Evolutionary conservation across 441 rosid species (phyloP), one percentile per base, ranked within the genome.

Genomic region (Raphanus hybrid): DNA sequence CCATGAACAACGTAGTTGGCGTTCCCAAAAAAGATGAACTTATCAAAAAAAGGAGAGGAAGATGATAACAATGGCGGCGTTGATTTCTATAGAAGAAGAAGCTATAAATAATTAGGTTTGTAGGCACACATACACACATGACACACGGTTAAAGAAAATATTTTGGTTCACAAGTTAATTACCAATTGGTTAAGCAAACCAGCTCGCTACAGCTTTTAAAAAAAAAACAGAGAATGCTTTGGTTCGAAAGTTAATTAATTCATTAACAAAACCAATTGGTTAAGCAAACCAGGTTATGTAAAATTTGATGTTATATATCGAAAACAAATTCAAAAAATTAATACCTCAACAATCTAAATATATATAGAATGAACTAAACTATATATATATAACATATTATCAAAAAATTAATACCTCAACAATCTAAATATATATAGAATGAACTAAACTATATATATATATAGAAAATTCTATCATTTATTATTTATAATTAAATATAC

Each of bases 11-110:
- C 71, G 71, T 23, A 18, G 26, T 45, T 71, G 59, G 66, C 8
- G 4, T 2, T 18, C 63, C 69, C 54, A 54, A 66, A 29, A 1
- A 92, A n/a, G 55, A 50, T 50, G 18, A 50, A 50, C 8, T 45
- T 50, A 50, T 45, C 0, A 2, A 50, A 48, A 50, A 50, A 50
- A 50, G 12, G 52, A 45, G 55, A 14, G 55, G 18, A 50, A n/a
- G 1, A 50, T n/a, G 55, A 50, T n/a, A 50, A 50, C 55, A n/a
- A 50, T 50, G 18, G 18, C 18, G 55, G 18, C 8, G 18, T 43
- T n/a, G 55, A 50, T 50, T 50, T 50, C 55, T 48, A 5, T 48
- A n/a, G 55, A 45, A 45, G 43, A 39, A 48, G 16, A 48, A 48
- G 18, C 7, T 48, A 45, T 45, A 45, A 45, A 11, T 45, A 45